Evolutionary conservation across 768 basidiomycete genomes (phyloP), one percentile per base, ranked within the genome.

Genomic region (Dentipellis sp.): DNA sequence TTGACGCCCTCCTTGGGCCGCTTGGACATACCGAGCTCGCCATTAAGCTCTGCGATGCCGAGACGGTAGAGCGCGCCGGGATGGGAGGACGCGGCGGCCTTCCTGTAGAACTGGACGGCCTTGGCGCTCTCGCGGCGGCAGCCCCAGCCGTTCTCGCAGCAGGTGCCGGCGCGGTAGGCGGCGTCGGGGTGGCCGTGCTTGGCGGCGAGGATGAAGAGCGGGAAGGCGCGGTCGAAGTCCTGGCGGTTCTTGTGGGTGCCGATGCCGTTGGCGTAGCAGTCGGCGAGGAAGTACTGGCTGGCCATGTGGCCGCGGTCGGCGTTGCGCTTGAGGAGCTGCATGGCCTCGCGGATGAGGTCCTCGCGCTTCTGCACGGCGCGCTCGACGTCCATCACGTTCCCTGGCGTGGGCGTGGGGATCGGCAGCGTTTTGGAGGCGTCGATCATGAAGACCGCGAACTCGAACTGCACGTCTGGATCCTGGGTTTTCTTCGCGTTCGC

Each of bases 101-200:
- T 98, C 57, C 89, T 83, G 75, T 87, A 98, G 74, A 94, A 97
- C 56, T 88, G 85, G 37, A 97, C 71, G 0, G 95, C 93, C 66
- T 97, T 97, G 46, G 86, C 84, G 16, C 83, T 86, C 70, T 98
- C 97, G 12, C 93, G 80, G 52, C 95, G 77, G 68, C 93, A 95
- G 6, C 97, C 97, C 97, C 95, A 98, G 29, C 94, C 97, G 64
- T 97, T 94, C 78, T 99, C 97, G 71, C 92, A 97, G 68, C 97
- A 99, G 2, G 94, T 94, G 35, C 94, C 97, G 0, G 94, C 89
- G 34, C 95, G 88, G 71, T 94, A 99, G 4, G 91, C 83, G 14
- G 93, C 94, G 64, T 97, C 94, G 2, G 93, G 87, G 67, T 98
- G 95, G 14, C 92, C 90, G 64, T 98, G 97, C 71, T 99, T 99